Base-by-base conservation (phyloP, 2,329 filamentous ascomycete species). In the Intubia oerlemansii region DNA sequence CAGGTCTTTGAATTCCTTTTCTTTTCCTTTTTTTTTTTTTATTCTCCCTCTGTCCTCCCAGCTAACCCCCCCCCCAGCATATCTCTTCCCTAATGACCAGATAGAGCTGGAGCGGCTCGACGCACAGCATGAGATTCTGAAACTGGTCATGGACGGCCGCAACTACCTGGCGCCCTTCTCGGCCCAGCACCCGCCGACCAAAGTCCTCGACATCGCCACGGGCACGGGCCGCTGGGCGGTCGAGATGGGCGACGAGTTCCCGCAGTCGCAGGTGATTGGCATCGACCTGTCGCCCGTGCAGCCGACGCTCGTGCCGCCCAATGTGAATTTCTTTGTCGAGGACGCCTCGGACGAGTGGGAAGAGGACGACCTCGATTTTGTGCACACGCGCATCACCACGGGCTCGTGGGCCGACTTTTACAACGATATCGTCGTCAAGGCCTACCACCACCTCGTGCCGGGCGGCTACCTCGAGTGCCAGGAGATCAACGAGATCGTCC, bases 251-350 rank as follows among this genome's bases (percentile, higher is more conserved):
- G 63, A 69, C 38, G 41, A 53, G 27, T 75, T 70, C 34, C 70
- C 70, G 10, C 42, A 57, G 4, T 51, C 70, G 9, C 48, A 59
- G 34, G 56, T 78, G 17, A 57, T 61, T 27, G 72, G 68, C 18
- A 73, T 65, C 7, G 72, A 78, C 40, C 53, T 78, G 5, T 75
- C 69, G 1, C 69, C 71, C 2, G 68, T 76, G 16, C 72, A 78
- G 41, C 69, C 71, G 3, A 51, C 51, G 5, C 54, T 62, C 27
- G 70, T 80, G 1, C 75, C 77, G 1, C 61, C 64, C 12, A 84
- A 84, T 36, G 71, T 81, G 10, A 64, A 68, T 36, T 84, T 84
- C 38, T 67, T 68, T 34, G 61, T 84, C 25, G 74, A 81, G 42
- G 75, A 82, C 40, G 57, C 58, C 10, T 10, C 21, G n/a, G 22